A percentile compares a stretch with the other conserved stretches of the same genome.
Conservation (phyloP, 73 alveolate genomes). For the Breviolum minutum region DNA sequence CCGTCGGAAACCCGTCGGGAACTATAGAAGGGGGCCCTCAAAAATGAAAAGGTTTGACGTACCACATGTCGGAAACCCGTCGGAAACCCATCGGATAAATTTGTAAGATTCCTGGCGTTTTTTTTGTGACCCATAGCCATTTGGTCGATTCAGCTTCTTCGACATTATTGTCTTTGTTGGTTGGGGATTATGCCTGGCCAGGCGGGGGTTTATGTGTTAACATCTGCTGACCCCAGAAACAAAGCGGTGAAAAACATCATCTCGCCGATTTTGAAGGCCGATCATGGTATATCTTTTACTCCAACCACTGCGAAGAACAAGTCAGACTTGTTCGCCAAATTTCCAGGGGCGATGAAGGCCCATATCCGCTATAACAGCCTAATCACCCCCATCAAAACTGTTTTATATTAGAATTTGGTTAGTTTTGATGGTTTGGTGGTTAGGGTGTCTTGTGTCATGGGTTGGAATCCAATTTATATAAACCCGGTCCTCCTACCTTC, state of each 20-base stretch:
- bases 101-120: background rate
- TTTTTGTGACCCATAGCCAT: background rate
- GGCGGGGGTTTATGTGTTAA: too few species aligned
- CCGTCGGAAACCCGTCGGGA: conserved; percentile 9
- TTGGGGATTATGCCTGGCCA: too few species aligned
- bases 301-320: background rate
- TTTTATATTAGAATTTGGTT: too few species aligned
- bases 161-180: too few species aligned
- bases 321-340: background rate
- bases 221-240: too few species aligned
- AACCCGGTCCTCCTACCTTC: background rate
- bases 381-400: too few species aligned
- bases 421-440: too few species aligned
- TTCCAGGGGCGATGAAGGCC: background rate
- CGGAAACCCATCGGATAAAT: background rate
- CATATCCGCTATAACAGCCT: background rate
- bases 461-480: background rate
- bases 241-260: too few species aligned
- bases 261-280: background rate
- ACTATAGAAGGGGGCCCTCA: background rate
- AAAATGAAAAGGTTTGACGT: background rate
- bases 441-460: background rate
- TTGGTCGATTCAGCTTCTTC: background rate
- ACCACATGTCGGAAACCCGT: background rate
- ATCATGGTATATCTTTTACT: background rate